Evolutionary conservation across 2,329 filamentous ascomycete genomes (phyloP), one percentile per base, ranked within the genome.

Genomic region (Aspergillus pseudoterreus): DNA sequence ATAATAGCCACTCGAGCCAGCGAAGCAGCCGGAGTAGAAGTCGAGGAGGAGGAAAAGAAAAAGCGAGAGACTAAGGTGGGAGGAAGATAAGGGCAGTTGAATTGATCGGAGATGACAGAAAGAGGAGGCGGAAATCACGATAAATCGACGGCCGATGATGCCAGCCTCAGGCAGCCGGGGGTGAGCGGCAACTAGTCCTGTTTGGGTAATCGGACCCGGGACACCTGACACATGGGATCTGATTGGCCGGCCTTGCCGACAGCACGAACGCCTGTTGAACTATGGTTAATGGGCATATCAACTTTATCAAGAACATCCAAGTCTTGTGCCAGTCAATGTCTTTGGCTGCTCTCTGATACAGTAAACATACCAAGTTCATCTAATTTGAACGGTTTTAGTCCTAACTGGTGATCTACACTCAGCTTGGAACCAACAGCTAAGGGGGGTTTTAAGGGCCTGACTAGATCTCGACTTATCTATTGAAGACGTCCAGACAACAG

Each of bases 1-100:
- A 66, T 67, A 63, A 60, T 60, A 59, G 57, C 61, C 60, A 62
- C 57, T 54, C 53, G 53, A 54, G 53, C 58, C 51, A 63, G 57
- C 56, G 57, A 45, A 55, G 57, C 55, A 59, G 57, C 42, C 41
- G 41, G 48, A 49, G 56, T 47, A 46, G 45, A 50, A 50, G 32
- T 24, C 17, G 22, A 46, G 14, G 45, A 46, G 32, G 17, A 11
- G 27, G n/a, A 47, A 36, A 12, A n/a, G 24, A n/a, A 9, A 14
- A 15, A 45, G 15, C 42, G 22, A 24, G 21, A 9, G 43, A 32
- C 15, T 19, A 30, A 15, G 22, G 21, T 30, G 43, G n/a, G 30
- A 22, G 27, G 24, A 17, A 24, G 19, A 43, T 22, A 22, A 43
- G 41, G 21, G 12, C n/a, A 10, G 38, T 17, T 17, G 24, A 21